Conservation (phyloP, 805 yeast genomes). For the Ogataea ganodermae region DNA sequence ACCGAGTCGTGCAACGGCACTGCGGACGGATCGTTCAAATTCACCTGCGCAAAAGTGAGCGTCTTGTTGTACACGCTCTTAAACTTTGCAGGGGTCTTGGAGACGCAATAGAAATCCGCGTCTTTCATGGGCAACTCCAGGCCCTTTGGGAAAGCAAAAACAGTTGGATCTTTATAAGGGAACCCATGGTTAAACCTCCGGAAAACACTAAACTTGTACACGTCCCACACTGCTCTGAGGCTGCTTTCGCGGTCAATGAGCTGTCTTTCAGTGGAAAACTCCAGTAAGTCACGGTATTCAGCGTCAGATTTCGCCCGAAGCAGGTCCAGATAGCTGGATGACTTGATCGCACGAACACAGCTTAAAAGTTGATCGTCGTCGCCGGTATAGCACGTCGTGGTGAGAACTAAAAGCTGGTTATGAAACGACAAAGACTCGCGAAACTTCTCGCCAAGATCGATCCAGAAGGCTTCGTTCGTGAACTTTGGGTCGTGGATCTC, state of each 20-base stretch:
- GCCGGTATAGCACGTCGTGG: conserved; percentile 28
- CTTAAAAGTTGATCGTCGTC: conserved; percentile 27
- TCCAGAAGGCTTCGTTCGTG: conserved; percentile 41
- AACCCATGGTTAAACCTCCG: conserved; percentile 38
- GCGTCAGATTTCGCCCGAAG: conserved; percentile 13
- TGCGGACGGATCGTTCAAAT: conserved; percentile 17
- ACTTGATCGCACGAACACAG: conserved; percentile 19
- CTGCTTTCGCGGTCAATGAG: conserved; percentile 36
- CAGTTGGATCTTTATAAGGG: conserved; percentile 32
- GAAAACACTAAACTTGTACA: conserved; percentile 39
- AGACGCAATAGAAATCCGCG: conserved; percentile 22
- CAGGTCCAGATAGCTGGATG: conserved; percentile 12
- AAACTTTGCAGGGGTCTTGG: conserved; percentile 15
- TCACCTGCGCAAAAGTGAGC: conserved; percentile 15
- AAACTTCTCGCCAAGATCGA: conserved; percentile 35
- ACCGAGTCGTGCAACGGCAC: conserved; percentile 31
- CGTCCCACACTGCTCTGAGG: conserved; percentile 40
- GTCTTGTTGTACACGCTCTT: conserved; percentile 18
- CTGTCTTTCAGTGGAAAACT: conserved; percentile 35
- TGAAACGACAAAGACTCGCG: conserved; percentile 34
- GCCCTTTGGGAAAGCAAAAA: conserved; percentile 33
- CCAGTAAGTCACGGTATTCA: conserved; percentile 32
- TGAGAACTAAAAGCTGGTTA: conserved; percentile 31
- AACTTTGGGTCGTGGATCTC: conserved; percentile 27
- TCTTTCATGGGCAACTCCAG: conserved; percentile 40